Conservation (phyloP, 306 rosid genomes). For the Corylus americana region DNA sequence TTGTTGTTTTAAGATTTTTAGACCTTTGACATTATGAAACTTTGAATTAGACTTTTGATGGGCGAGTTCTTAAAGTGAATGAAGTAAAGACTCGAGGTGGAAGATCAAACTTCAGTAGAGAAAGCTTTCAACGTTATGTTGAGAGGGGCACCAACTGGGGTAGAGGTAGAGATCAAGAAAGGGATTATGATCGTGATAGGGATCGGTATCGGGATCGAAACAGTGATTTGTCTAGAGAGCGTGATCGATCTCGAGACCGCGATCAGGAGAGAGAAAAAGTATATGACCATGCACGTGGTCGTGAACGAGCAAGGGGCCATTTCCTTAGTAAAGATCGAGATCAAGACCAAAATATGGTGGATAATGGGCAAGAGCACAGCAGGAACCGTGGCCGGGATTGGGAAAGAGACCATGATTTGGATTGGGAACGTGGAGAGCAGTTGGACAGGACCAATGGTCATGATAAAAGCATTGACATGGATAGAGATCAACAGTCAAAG, state of each 20-base stretch:
- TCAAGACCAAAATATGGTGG: slow-evolving; percentile 40
- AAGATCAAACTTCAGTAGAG: slow-evolving; percentile 67
- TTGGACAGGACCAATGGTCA: slow-evolving; percentile 48
- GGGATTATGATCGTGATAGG: slow-evolving; percentile 55
- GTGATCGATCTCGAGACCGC: slow-evolving; percentile 55
- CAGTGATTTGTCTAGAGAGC: slow-evolving; percentile 55
- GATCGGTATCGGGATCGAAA: slow-evolving; percentile 48
- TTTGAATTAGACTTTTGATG: slow-evolving; percentile 71
- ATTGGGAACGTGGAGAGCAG: slow-evolving; percentile 41
- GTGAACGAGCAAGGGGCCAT: slow-evolving; percentile 44
- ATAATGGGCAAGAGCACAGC: slow-evolving; percentile 34
- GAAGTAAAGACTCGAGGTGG: slow-evolving; percentile 72
- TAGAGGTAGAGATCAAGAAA: slow-evolving; percentile 48
- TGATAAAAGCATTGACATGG: slow-evolving; percentile 43
- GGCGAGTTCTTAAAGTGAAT: slow-evolving; percentile 81
- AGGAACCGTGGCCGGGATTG: slow-evolving; percentile 38
- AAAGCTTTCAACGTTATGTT: slow-evolving; percentile 36
- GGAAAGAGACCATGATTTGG: slow-evolving; percentile 47
- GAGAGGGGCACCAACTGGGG: slow-evolving; percentile 72
- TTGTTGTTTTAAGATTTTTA: slow-evolving; percentile 22
- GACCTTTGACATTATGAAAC: slow-evolving; percentile 27
- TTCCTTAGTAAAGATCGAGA: slow-evolving; percentile 42
- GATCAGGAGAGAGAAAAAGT: slow-evolving; percentile 60
- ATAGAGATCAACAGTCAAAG: slow-evolving; percentile 43
- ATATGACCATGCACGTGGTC: slow-evolving; percentile 44